Evolutionary conservation across 768 basidiomycete species (phyloP), one percentile per base, ranked within the genome.

Genomic region (Daedaleopsis nitida): DNA sequence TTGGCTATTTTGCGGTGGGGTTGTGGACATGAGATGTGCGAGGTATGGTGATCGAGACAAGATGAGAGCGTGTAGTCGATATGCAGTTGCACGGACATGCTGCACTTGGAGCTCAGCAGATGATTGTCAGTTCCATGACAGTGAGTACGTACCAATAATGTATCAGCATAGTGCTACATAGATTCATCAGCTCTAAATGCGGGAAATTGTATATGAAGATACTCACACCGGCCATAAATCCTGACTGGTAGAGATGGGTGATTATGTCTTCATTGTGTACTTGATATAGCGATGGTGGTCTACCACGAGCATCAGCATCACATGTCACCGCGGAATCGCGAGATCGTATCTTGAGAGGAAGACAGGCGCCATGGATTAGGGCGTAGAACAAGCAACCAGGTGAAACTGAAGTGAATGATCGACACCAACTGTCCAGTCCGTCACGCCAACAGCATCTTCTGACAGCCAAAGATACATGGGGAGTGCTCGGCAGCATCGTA

Each of bases 21-120:
- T 86, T 52, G 89, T 91, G 57, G 88, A 89, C 88, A 96, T 92
- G 66, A 93, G 80, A 73, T 94, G 92, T 43, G 89, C 91, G 69
- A 96, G 84, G 75, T 86, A 91, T 39, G 94, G 93, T 35, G 93
- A 94, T 55, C 89, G 88, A 62, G 92, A 91, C 63, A 96, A 80
- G 65, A 95, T 88, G 74, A 96, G 89, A 64, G 88, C 85, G 76
- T 94, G 91, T 38, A 93, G 83, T 57, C 86, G 84, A 74, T 92
- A 93, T 62, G 81, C 78, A 74, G 84, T 84, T 80, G 88, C 85
- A 70, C 86, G 84, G 58, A 89, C 85, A 77, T 89, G 89, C 88
- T 92, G 69, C 37, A 60, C 10, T 13, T 17, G 17, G 3, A 11
- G 11, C 11, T 42, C 17, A 42, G 39, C 2, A 10, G 11, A 11